Percentiles rank a stretch among this genome's conserved stretches.
Evolutionary conservation across 2,329 filamentous ascomycete genomes (phyloP).

Genomic region (Ilyonectria mors-panacis): DNA sequence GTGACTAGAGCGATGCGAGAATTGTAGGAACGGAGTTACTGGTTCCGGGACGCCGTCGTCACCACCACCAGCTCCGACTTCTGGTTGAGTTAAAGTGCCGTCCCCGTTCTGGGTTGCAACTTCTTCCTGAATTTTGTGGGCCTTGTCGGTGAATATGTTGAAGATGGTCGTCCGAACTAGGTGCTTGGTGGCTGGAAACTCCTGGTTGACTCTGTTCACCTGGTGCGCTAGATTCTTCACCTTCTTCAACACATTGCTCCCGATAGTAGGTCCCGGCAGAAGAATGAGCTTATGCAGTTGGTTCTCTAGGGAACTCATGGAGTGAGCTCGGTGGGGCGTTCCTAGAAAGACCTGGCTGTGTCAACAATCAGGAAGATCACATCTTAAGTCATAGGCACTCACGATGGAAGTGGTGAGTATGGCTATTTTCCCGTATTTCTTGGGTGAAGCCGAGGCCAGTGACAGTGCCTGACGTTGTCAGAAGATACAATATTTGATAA

Average conservation of each 20-base stretch:
- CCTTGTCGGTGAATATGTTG: constrained; percentile 4
- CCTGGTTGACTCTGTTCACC: constrained; percentile 8
- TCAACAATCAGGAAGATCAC: neutral
- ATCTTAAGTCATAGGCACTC: neutral
- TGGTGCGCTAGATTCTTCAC: neutral
- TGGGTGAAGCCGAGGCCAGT: neutral
- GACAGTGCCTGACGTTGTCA: neutral
- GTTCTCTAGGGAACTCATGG: neutral
- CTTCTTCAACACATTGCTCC: neutral
- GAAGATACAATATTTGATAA: neutral
- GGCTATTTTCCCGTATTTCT: neutral
- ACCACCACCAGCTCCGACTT: neutral
- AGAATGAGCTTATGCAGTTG: constrained; percentile 14
- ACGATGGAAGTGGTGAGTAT: neutral
- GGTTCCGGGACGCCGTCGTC: neutral
- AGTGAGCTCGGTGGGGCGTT: constrained; percentile 16
- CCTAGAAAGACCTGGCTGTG: constrained; percentile 20
- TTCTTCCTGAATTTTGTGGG: neutral
- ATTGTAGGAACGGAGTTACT: neutral
- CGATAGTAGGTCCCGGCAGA: constrained; percentile 2
- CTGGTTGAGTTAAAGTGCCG: neutral
- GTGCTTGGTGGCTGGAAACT: neutral
- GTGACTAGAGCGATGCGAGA: neutral
- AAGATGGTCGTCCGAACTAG: neutral
- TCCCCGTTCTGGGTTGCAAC: neutral